phyloP scores from a whole-genome alignment of 2,329 filamentous ascomycete genomes.

The Apiospora kogelbergensis region DNA sequence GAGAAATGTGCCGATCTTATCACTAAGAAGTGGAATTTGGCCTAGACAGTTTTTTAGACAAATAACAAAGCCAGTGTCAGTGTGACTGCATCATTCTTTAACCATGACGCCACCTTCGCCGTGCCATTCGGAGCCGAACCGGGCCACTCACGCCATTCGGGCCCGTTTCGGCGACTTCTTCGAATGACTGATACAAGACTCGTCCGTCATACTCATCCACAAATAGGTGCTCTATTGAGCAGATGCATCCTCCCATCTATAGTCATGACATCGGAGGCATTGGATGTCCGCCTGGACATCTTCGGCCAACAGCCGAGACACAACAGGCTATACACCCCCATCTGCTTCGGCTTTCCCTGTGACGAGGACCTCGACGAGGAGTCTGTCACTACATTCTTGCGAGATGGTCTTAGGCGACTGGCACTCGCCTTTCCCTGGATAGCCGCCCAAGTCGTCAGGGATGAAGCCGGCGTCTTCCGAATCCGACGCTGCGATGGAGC shows the following conservation, averaged over 20 bases:
- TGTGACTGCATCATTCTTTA: no score
- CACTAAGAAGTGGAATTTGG: slow-evolving; percentile 29
- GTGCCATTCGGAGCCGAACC: no score
- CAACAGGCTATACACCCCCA: neutral
- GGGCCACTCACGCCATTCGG: no score
- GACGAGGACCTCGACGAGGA: neutral
- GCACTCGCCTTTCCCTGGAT: neutral
- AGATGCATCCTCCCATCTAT: neutral
- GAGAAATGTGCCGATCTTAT: slow-evolving; percentile 47
- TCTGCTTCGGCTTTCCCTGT: neutral
- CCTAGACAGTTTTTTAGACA: neutral
- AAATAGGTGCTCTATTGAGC: no score
- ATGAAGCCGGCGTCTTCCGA: neutral
- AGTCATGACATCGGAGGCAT: neutral
- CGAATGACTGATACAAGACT: neutral
- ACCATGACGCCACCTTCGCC: no score
- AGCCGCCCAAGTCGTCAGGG: neutral
- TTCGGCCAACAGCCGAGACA: neutral
- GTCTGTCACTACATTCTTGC: neutral
- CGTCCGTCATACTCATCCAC: neutral
- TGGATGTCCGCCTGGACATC: neutral
- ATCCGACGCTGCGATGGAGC: neutral
- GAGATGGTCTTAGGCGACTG: neutral
- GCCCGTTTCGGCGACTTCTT: no score
- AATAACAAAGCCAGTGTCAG: no score